Evolutionary conservation across 495 filamentous ascomycete genomes (phyloP).

Genomic region (Penicillium dipodomyicola): DNA sequence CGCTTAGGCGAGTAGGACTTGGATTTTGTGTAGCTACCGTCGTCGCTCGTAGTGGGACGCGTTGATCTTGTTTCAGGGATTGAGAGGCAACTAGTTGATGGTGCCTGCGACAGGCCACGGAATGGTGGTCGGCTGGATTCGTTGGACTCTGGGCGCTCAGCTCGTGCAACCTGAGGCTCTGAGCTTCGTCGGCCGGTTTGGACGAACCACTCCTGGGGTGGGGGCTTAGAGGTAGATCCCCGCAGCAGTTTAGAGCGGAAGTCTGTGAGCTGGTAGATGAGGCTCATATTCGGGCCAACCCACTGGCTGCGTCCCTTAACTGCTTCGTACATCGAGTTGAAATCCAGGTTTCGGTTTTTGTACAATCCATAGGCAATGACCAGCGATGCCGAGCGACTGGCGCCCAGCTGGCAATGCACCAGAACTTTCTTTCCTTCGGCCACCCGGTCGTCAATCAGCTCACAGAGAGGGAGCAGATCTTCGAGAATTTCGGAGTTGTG

Average conservation of each 20-base stretch:
- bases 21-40: conserved; percentile 21
- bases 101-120: conserved; percentile 27
- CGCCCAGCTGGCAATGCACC: conserved; percentile 93
- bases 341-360: conserved; percentile 79
- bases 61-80: conserved; percentile 29
- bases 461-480: conserved; percentile 80
- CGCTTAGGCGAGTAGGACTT: conserved; percentile 37
- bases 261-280: conserved; percentile 96
- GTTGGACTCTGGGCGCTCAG: conserved; percentile 16
- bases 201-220: conserved; percentile 39
- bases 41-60: conserved; percentile 33
- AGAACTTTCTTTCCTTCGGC: conserved; percentile 81
- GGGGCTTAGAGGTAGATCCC: conserved; percentile 43
- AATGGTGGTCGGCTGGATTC: conserved; percentile 22
- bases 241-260: conserved; percentile 54
- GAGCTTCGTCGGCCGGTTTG: conserved; percentile 31
- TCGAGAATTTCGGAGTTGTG: conserved; percentile 94
- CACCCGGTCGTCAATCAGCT: conserved; percentile 77
- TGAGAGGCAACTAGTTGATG: conserved; percentile 29
- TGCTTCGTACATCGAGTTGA: conserved; percentile 88
- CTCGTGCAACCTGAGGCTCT: conserved; percentile 34
- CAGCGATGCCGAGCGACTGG: conserved; percentile 92
- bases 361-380: conserved; percentile 96
- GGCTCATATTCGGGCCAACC: conserved; percentile 97
- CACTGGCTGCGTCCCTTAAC: conserved; percentile 89